phyloP scores from a whole-genome alignment of 1,284 basidiomycete species.

The Ganoderma meredithae region DNA sequence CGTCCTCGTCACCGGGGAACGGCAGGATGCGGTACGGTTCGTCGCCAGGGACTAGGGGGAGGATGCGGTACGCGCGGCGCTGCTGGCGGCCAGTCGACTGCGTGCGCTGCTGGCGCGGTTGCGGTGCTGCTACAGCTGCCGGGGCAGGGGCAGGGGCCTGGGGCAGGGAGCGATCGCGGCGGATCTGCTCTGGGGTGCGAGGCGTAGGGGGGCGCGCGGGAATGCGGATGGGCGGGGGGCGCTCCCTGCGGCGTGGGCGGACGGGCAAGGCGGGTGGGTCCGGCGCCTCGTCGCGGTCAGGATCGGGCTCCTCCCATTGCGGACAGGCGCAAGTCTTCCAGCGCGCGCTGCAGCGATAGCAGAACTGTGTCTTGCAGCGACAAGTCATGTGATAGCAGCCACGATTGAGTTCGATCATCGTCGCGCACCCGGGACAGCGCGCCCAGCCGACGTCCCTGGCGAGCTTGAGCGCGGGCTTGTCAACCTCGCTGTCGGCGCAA shows the following conservation, averaged over 20 bases:
- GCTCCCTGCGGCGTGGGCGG: neutral
- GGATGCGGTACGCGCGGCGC: conserved; percentile 6
- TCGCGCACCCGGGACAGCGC: conserved; percentile 51
- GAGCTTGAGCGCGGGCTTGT: conserved; percentile 42
- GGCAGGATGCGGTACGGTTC: conserved; percentile 3
- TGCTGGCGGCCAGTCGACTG: neutral
- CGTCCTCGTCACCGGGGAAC: neutral
- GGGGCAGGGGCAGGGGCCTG: neutral
- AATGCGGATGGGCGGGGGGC: neutral
- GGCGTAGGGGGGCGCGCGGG: neutral
- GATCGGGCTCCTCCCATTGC: conserved; percentile 57
- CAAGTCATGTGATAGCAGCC: conserved; percentile 51
- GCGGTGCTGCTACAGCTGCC: neutral
- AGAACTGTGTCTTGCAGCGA: conserved; percentile 44
- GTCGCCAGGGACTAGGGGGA: neutral
- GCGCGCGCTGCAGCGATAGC: conserved; percentile 53
- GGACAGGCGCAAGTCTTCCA: conserved; percentile 62
- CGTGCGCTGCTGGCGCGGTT: neutral
- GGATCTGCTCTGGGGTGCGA: neutral
- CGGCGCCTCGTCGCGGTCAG: neutral
- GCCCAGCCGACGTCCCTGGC: conserved; percentile 47
- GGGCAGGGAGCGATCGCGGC: neutral
- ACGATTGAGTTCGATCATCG: conserved; percentile 43
- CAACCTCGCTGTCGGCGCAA: conserved; percentile 29
- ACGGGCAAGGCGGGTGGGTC: neutral